Percentiles rank a stretch among this genome's conserved stretches.
Conservation (phyloP, 2,329 filamentous ascomycete genomes). For the Aphanocladium album region DNA sequence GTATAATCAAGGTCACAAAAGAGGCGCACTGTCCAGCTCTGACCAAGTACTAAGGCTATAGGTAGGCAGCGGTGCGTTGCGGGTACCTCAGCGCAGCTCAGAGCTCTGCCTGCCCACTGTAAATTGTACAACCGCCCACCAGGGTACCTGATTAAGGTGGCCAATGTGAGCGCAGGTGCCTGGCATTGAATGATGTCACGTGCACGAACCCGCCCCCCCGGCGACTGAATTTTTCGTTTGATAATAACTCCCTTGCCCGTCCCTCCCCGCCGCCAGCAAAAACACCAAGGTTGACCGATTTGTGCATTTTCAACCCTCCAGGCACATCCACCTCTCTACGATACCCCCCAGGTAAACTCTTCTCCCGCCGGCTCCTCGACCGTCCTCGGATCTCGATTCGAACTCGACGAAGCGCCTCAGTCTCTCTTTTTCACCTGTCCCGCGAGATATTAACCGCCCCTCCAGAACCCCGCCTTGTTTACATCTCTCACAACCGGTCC, state of each 20-base stretch:
- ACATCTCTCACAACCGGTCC: slow-evolving; percentile 32
- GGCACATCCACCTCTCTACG: slow-evolving; percentile 23
- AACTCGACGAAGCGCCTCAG: background rate
- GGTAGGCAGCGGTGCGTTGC: background rate
- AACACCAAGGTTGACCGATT: slow-evolving; percentile 34
- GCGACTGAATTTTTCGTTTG: slow-evolving; percentile 40
- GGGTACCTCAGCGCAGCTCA: background rate
- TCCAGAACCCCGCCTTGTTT: slow-evolving; percentile 43
- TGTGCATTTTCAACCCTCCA: slow-evolving; percentile 32
- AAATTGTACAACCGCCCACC: background rate
- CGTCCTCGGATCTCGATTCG: slow-evolving; percentile 8
- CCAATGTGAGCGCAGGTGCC: background rate
- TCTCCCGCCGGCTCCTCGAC: slow-evolving; percentile 16
- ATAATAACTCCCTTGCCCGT: slow-evolving; percentile 30
- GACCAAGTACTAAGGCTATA: too few species aligned
- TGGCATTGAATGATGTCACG: slow-evolving; percentile 25
- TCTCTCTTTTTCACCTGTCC: background rate
- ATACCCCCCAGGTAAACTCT: slow-evolving; percentile 12
- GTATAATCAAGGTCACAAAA: background rate
- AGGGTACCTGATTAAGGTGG: background rate
- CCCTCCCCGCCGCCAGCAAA: slow-evolving; percentile 38
- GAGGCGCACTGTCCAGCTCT: background rate
- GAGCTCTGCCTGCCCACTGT: background rate
- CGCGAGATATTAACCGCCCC: slow-evolving; percentile 27
- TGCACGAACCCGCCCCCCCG: slow-evolving; percentile 26